A percentile compares a stretch with the other conserved stretches of the same genome.
These are phyloP conservation scores for Thelonectria rubi DNA, from an alignment of 2,329 filamentous ascomycete species.

Conservation along the genomic window DNA sequence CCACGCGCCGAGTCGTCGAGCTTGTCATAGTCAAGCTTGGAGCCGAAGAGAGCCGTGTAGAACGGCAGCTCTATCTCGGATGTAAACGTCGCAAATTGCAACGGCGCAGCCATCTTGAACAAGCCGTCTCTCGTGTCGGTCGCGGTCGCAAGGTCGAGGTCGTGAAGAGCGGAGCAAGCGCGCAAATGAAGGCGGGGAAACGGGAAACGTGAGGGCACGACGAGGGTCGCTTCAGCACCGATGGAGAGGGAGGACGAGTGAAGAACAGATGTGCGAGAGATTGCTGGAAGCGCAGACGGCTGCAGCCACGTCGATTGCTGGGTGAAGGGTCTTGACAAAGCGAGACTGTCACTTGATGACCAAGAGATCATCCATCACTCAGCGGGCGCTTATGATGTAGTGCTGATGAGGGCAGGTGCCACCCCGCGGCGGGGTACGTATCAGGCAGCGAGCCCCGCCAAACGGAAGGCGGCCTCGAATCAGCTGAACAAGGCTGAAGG, in stretches of 20 bases:
- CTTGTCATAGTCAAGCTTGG: slow-evolving; percentile 97
- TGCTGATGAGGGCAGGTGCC: slow-evolving; percentile 33
- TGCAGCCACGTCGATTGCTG: slow-evolving; percentile 23
- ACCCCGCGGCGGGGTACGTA: slow-evolving; percentile 40
- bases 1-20: slow-evolving; percentile 92
- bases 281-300: neutral
- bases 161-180: slow-evolving; percentile 18
- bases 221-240: slow-evolving; percentile 11
- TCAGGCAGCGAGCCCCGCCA: slow-evolving; percentile 22
- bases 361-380: slow-evolving; percentile 34
- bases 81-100: slow-evolving; percentile 85
- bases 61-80: slow-evolving; percentile 97
- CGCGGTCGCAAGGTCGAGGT: neutral
- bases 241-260: slow-evolving; percentile 10
- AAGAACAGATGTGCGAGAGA: slow-evolving; percentile 1
- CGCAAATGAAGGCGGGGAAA: slow-evolving; percentile 28
- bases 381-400: slow-evolving; percentile 36
- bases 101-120: slow-evolving; percentile 58
- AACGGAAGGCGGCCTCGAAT: slow-evolving; percentile 1
- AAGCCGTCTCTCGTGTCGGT: neutral
- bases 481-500: neutral
- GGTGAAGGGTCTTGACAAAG: slow-evolving; percentile 18
- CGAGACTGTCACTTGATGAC: slow-evolving; percentile 41
- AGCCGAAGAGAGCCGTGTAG: slow-evolving; percentile 89
- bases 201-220: slow-evolving; percentile 26